A percentile compares a stretch with the other conserved stretches of the same genome.
These are phyloP conservation scores for Thalassiosira mediterranea DNA, from an alignment of 352 stramenopile genomes.

Conservation along the genomic window DNA sequence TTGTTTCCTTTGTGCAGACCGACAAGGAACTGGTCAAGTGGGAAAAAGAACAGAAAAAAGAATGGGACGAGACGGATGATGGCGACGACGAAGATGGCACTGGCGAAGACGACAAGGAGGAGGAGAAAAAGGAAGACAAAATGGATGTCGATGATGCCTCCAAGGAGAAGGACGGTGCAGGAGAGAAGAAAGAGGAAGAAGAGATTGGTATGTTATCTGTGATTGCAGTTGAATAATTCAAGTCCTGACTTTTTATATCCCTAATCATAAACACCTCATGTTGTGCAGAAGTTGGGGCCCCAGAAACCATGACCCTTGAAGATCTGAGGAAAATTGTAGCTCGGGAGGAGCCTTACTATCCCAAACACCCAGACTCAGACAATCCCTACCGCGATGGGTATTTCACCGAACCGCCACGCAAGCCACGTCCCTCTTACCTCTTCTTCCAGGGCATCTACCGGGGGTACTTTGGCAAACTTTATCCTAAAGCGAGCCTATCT, in stretches of 20 bases:
- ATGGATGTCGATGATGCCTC: constrained; percentile 31
- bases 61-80: constrained; percentile 40
- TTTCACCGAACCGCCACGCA: constrained; percentile 80
- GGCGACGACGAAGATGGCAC: constrained; percentile 36
- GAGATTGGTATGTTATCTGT: constrained; percentile 13
- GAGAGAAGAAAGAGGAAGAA: constrained; percentile 42
- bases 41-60: constrained; percentile 79
- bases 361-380: constrained; percentile 67
- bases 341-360: constrained; percentile 79
- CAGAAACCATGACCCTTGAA: constrained; percentile 65
- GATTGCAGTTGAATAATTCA: neutral
- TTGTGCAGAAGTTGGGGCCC: constrained; percentile 53
- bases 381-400: constrained; percentile 86
- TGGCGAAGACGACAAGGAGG: constrained; percentile 38
- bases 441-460: constrained; percentile 82
- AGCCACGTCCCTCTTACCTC: constrained; percentile 82
- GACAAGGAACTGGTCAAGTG: constrained; percentile 82
- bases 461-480: constrained; percentile 67
- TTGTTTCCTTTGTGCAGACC: constrained; percentile 7
- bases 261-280: neutral
- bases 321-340: constrained; percentile 63
- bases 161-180: constrained; percentile 18
- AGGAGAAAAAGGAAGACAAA: constrained; percentile 31
- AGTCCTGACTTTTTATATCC: neutral
- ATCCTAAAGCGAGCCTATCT: constrained; percentile 58